Evolutionary conservation across 192 early-diverging fungal genomes (phyloP).

Genomic region (Gamsiella multidivaricata): DNA sequence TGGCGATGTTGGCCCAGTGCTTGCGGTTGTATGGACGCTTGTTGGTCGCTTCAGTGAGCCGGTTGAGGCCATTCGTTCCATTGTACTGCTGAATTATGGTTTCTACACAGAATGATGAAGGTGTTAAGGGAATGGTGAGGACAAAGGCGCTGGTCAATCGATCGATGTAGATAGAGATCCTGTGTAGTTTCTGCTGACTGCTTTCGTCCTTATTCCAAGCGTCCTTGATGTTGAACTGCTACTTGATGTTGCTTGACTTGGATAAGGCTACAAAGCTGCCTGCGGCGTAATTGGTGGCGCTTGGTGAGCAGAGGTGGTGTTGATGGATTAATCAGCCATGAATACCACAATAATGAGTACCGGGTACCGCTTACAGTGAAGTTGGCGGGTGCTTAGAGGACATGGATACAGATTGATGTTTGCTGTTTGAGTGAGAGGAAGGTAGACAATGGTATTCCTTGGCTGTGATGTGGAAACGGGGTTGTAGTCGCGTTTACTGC

Average conservation of each 20-base stretch:
- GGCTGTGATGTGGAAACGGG: no score
- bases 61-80: conserved; percentile 48
- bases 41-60: conserved; percentile 40
- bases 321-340: no score
- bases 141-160: neutral
- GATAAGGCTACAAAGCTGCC: neutral
- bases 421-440: no score
- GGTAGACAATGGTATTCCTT: neutral
- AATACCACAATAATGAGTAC: no score
- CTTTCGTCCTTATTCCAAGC: no score
- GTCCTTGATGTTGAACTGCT: neutral
- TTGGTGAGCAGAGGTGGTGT: neutral
- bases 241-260: neutral
- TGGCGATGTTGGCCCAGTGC: conserved; percentile 23
- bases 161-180: neutral
- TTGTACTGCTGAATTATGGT: neutral
- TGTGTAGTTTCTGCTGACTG: neutral
- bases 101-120: neutral
- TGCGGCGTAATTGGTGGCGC: neutral
- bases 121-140: neutral
- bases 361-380: no score
- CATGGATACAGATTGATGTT: no score
- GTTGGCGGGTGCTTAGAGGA: no score
- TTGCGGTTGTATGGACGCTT: conserved; percentile 25
- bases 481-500: neutral